Conservation (phyloP, 169 alveolate genomes). For the Plasmodium yoelii region DNA sequence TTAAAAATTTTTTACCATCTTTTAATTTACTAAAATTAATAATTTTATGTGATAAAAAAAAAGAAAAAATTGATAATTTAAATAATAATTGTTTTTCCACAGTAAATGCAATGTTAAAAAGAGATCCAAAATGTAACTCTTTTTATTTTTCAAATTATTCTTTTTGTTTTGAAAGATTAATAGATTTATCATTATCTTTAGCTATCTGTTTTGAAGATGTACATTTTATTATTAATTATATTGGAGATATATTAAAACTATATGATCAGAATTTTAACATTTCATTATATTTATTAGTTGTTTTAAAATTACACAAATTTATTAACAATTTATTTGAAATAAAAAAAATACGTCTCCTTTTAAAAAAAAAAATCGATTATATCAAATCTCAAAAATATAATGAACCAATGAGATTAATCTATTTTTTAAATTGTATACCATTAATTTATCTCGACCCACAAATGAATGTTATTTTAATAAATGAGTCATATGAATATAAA, state of each 20-base stretch:
- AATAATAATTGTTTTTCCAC: constrained; percentile 59
- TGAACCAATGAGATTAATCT: constrained; percentile 14
- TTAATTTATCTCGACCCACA: constrained; percentile 58
- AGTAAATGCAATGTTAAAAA: constrained; percentile 38
- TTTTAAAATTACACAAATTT: constrained; percentile 56
- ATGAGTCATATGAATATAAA: constrained; percentile 50
- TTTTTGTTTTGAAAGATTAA: constrained; percentile 47
- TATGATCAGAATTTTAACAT: constrained; percentile 31
- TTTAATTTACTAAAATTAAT: constrained; percentile 45
- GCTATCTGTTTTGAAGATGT: constrained; percentile 40
- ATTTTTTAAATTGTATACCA: constrained; percentile 48
- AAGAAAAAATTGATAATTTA: constrained; percentile 33
- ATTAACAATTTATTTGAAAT: constrained; percentile 67
- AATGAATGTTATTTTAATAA: constrained; percentile 71
- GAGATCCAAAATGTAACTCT: constrained; percentile 14
- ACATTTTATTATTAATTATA: constrained; percentile 34
- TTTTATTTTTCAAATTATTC: constrained; percentile 64
- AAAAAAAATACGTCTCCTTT: constrained; percentile 17
- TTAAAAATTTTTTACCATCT: constrained; percentile 70
- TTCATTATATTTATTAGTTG: constrained; percentile 40
- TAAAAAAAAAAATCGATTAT: constrained; percentile 21
- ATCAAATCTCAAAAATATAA: constrained; percentile 12
- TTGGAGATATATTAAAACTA: constrained; percentile 55
- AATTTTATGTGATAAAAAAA: constrained; percentile 61
- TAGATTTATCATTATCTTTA: constrained; percentile 56